A percentile compares a stretch with the other conserved stretches of the same genome.
Evolutionary conservation across 768 basidiomycete species (phyloP).

Genomic region (Asterophora parasitica): DNA sequence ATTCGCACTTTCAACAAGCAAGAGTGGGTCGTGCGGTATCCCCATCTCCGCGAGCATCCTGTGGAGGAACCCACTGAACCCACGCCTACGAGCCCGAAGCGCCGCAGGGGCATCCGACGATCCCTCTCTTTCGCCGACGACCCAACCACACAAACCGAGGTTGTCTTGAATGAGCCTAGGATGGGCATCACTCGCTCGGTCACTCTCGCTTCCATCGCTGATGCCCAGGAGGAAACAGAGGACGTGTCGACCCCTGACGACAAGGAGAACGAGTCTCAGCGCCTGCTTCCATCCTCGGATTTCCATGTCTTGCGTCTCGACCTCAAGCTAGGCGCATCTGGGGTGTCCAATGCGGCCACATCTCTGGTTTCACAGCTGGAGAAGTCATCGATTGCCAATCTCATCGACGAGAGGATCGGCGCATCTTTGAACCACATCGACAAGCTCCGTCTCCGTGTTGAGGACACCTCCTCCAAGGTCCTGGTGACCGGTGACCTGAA

Average conservation of each 20-base stretch:
- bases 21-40: constrained; percentile 88
- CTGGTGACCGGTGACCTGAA: constrained; percentile 98
- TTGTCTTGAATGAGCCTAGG: constrained; percentile 50
- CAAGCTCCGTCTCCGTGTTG: constrained; percentile 79
- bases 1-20: constrained; percentile 78
- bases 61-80: constrained; percentile 21
- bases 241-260: constrained; percentile 21
- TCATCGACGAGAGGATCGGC: constrained; percentile 81
- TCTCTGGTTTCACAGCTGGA: constrained; percentile 89
- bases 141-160: constrained; percentile 60
- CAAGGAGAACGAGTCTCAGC: constrained; percentile 26
- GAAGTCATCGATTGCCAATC: constrained; percentile 86
- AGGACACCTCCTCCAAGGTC: constrained; percentile 92
- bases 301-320: constrained; percentile 91
- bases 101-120: constrained; percentile 46
- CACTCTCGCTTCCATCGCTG: constrained; percentile 50
- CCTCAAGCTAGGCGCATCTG: constrained; percentile 80
- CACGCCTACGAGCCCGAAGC: constrained; percentile 24
- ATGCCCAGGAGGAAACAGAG: constrained; percentile 37
- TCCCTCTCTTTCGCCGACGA: constrained; percentile 86
- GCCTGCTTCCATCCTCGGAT: constrained; percentile 47
- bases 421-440: constrained; percentile 74
- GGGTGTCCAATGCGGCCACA: constrained; percentile 56
- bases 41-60: constrained; percentile 54
- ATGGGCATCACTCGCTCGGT: constrained; percentile 52